These are phyloP conservation scores for Fusarium sulawesiense DNA, from an alignment of 2,329 filamentous ascomycete genomes.

Conservation along the genomic window DNA sequence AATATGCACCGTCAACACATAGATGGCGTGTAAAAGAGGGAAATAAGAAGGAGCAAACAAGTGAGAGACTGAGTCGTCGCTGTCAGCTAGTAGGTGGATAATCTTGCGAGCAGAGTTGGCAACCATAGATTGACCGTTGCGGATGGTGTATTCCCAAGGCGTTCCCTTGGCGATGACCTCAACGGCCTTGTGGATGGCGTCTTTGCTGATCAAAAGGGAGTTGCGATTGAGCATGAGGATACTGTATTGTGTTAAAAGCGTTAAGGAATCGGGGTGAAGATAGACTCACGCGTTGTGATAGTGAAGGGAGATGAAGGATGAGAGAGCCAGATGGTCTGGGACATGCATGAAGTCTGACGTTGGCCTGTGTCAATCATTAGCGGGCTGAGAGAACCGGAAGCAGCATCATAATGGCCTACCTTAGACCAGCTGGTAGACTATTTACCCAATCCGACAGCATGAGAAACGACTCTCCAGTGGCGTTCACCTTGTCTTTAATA, in stretches of 20 bases:
- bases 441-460: not conserved
- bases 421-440: not conserved
- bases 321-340: not conserved
- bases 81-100: not conserved
- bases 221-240: conserved; percentile 11
- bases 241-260: no score
- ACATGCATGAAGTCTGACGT: not conserved
- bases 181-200: conserved; percentile 1
- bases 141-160: conserved; percentile 2
- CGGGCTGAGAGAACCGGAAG: no score
- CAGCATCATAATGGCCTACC: no score
- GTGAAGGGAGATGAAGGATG: conserved; percentile 1
- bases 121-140: conserved; percentile 10
- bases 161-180: conserved; percentile 11
- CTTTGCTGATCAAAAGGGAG: not conserved
- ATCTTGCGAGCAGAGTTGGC: conserved; percentile 15
- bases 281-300: no score
- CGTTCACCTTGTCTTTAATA: not conserved
- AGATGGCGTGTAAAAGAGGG: no score
- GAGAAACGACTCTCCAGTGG: not conserved
- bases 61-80: not conserved
- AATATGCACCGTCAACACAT: no score
- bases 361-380: no score
- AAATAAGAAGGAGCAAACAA: not conserved
- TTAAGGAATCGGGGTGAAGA: no score